These are phyloP conservation scores for Saccharomycopsis babjevae DNA, from an alignment of 805 yeast species.

Conservation along the genomic window DNA sequence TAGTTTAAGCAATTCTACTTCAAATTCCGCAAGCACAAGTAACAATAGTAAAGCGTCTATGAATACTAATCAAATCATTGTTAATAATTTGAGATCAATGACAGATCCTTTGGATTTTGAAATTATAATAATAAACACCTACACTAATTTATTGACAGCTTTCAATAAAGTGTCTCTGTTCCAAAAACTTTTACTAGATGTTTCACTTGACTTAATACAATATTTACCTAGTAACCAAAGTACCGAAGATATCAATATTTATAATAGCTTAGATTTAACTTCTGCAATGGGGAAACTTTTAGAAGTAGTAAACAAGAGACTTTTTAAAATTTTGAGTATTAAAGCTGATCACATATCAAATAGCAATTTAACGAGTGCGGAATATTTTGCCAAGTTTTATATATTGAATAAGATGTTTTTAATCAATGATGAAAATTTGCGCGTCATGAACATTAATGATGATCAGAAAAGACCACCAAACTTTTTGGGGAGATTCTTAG, in stretches of 20 bases:
- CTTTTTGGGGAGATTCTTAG: conserved; percentile 13
- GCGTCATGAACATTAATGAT: conserved; percentile 1
- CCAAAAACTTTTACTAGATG: conserved; percentile 67
- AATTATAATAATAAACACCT: conserved; percentile 51
- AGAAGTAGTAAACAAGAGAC: conserved; percentile 60
- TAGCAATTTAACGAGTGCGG: conserved; percentile 41
- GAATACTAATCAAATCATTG: conserved; percentile 25
- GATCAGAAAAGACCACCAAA: conserved; percentile 3
- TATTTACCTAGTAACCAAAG: conserved; percentile 21
- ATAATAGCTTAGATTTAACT: conserved; percentile 59
- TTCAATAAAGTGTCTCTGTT: conserved; percentile 65
- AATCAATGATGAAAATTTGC: conserved; percentile 69
- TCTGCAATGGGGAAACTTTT: conserved; percentile 57
- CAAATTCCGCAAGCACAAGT: conserved; percentile 10
- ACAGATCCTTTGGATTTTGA: conserved; percentile 63
- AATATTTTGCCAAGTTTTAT: conserved; percentile 59
- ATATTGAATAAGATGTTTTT: conserved; percentile 59
- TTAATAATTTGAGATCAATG: conserved; percentile 47
- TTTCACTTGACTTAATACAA: conserved; percentile 42
- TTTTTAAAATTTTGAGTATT: conserved; percentile 68
- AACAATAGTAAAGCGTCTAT: conserved; percentile 9
- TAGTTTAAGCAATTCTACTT: not conserved
- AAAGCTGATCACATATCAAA: conserved; percentile 51
- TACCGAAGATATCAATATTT: conserved; percentile 19
- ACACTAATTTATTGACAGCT: conserved; percentile 57